Percentiles rank a stretch among this genome's conserved stretches.
Conservation (phyloP, 2,329 filamentous ascomycete species). For the Fusarium lateritium region DNA sequence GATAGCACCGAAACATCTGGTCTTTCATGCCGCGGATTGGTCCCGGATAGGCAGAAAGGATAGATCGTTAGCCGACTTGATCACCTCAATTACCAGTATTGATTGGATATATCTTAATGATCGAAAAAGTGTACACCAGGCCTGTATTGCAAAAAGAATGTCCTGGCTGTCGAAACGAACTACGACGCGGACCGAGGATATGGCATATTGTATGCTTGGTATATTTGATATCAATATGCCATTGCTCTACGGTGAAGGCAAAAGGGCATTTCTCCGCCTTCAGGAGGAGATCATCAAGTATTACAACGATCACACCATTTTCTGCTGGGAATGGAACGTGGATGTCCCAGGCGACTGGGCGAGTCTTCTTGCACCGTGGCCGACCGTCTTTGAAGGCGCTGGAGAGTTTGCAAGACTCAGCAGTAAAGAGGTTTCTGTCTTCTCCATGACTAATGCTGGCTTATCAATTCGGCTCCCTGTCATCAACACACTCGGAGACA, state of each 20-base stretch:
- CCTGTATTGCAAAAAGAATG: background rate
- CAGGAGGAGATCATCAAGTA: background rate
- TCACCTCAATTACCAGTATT: too few relatives aligned
- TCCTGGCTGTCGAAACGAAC: background rate
- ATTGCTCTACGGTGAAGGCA: background rate
- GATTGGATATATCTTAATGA: background rate
- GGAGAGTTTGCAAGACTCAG: background rate
- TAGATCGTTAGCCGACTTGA: too few relatives aligned
- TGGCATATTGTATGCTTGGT: conserved; percentile 26
- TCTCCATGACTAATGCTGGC: background rate
- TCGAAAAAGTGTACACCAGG: background rate
- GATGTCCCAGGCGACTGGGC: background rate
- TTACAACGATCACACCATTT: background rate
- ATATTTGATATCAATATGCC: conserved; percentile 28
- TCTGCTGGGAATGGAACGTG: background rate
- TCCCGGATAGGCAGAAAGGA: background rate
- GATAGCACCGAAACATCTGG: too few relatives aligned
- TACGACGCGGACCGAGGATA: background rate
- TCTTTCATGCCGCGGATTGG: too few relatives aligned
- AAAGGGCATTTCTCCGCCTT: fast-evolving
- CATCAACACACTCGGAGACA: background rate
- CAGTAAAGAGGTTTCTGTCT: background rate
- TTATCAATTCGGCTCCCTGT: background rate
- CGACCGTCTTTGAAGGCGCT: background rate
- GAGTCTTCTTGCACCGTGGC: background rate